A percentile compares a stretch with the other conserved stretches of the same genome.
These are phyloP conservation scores for Novymonas esmeraldas DNA, from an alignment of 208 protist genomes.

Conservation along the genomic window DNA sequence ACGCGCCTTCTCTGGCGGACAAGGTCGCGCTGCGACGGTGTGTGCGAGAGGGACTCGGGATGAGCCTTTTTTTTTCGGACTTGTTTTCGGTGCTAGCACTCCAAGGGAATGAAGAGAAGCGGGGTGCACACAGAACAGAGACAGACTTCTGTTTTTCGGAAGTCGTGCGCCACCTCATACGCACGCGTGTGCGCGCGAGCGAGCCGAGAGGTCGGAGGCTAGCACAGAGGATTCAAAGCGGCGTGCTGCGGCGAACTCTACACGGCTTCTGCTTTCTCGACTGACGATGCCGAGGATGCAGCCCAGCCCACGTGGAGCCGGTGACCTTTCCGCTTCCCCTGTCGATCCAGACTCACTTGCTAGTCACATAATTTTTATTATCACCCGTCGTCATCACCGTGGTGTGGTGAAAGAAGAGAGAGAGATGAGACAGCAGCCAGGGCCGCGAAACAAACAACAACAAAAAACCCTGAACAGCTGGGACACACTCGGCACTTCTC, in stretches of 20 bases:
- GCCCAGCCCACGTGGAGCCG: too few species aligned
- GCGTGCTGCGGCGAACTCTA: background rate
- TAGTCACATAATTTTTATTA: conserved; percentile 24
- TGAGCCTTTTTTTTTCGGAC: background rate
- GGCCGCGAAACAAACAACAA: conserved; percentile 5
- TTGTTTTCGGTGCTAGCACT: conserved; percentile 5
- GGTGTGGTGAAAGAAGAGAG: conserved; percentile 1
- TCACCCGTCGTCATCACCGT: background rate
- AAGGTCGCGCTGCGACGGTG: background rate
- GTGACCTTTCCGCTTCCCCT: background rate
- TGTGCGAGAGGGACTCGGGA: background rate
- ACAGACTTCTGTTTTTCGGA: background rate
- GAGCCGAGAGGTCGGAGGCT: background rate
- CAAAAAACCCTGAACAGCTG: too few species aligned
- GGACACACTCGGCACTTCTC: too few species aligned
- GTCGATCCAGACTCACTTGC: conserved; percentile 1
- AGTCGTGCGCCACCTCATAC: background rate
- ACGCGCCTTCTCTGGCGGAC: background rate
- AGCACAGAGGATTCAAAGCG: background rate
- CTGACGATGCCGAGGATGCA: background rate
- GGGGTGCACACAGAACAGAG: background rate
- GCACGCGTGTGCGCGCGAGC: background rate
- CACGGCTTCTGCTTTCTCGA: background rate
- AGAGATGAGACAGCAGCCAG: background rate
- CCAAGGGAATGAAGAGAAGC: background rate